Conservation (phyloP, 148 eudicot species). For the Polygonum maritimum region DNA sequence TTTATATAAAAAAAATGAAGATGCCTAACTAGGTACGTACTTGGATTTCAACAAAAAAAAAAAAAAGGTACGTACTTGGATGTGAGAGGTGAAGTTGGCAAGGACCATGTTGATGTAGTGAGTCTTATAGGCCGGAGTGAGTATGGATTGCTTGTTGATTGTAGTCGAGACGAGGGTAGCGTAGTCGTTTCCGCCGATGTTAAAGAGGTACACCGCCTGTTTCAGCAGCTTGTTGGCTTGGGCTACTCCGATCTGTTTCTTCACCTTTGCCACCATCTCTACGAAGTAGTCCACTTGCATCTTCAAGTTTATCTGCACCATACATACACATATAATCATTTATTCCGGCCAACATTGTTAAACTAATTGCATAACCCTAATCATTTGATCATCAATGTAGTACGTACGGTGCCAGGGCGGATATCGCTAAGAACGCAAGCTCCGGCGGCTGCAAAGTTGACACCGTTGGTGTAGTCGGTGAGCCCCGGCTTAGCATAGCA, state of each 20-base stretch:
- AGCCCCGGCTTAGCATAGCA: conserved; percentile 30
- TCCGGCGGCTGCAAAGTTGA: conserved; percentile 52
- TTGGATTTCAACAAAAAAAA: too few relatives aligned
- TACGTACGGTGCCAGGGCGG: conserved; percentile 29
- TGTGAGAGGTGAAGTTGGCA: conserved; percentile 26
- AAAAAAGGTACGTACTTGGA: conserved; percentile 22
- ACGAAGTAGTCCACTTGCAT: conserved; percentile 26
- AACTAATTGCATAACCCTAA: too few relatives aligned
- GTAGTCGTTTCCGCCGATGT: conserved; percentile 33
- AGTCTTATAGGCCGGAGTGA: conserved; percentile 10
- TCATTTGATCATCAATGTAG: background rate
- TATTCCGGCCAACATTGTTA: too few relatives aligned
- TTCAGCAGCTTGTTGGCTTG: conserved; percentile 18
- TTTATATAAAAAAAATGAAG: too few relatives aligned
- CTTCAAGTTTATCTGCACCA: conserved; percentile 17
- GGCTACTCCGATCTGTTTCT: conserved; percentile 18
- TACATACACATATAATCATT: too few relatives aligned
- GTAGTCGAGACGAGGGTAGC: conserved; percentile 13
- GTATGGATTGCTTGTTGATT: background rate
- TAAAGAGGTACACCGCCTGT: conserved; percentile 27
- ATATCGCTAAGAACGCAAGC: conserved; percentile 43
- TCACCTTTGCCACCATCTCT: conserved; percentile 18
- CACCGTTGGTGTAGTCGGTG: conserved; percentile 20
- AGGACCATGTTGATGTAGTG: conserved; percentile 23
- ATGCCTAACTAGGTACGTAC: too few relatives aligned